A percentile compares a stretch with the other conserved stretches of the same genome.
Evolutionary conservation across 2,329 filamentous ascomycete genomes (phyloP).

Genomic region (Nannizziopsis arthrosporioides): DNA sequence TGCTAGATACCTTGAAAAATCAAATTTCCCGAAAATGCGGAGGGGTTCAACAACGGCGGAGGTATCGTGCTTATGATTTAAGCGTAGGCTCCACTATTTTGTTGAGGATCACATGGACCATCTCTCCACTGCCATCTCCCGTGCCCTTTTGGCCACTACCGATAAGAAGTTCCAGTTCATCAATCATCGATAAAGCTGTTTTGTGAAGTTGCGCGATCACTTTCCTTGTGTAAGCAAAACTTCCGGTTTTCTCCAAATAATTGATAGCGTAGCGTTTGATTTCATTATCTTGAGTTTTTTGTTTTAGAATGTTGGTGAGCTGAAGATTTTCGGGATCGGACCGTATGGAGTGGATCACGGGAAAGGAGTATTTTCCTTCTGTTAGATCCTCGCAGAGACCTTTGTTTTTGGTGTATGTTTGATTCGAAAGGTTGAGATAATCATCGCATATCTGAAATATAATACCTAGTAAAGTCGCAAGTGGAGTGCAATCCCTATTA

Average conservation of each 20-base stretch:
- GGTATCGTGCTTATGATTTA: slow-evolving; percentile 10
- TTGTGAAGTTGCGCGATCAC: slow-evolving; percentile 54
- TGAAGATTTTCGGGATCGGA: slow-evolving; percentile 50
- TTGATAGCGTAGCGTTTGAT: slow-evolving; percentile 80
- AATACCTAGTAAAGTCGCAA: slow-evolving; percentile 47
- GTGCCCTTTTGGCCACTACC: neutral
- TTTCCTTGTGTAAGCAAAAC: slow-evolving; percentile 70
- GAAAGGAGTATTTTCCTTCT: slow-evolving; percentile 25
- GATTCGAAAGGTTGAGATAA: slow-evolving; percentile 64
- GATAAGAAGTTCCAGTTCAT: slow-evolving; percentile 47
- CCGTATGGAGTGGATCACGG: slow-evolving; percentile 23
- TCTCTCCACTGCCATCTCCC: slow-evolving; percentile 40
- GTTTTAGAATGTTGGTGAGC: slow-evolving; percentile 79
- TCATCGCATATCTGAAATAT: slow-evolving; percentile 43
- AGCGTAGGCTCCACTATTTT: slow-evolving; percentile 44
- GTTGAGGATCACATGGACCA: slow-evolving; percentile 56
- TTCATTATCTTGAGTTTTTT: slow-evolving; percentile 68
- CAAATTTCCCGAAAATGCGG: too few relatives aligned
- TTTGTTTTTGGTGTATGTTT: slow-evolving; percentile 68
- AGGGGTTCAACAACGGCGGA: neutral
- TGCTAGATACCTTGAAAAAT: too few relatives aligned
- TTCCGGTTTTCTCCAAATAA: slow-evolving; percentile 84
- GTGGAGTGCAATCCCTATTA: slow-evolving; percentile 35
- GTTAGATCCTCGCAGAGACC: slow-evolving; percentile 52
- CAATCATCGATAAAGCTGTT: slow-evolving; percentile 51